Evolutionary conservation across 2,329 filamentous ascomycete genomes (phyloP), one percentile per base, ranked within the genome.

Genomic region (Stachybotrys chartarum): DNA sequence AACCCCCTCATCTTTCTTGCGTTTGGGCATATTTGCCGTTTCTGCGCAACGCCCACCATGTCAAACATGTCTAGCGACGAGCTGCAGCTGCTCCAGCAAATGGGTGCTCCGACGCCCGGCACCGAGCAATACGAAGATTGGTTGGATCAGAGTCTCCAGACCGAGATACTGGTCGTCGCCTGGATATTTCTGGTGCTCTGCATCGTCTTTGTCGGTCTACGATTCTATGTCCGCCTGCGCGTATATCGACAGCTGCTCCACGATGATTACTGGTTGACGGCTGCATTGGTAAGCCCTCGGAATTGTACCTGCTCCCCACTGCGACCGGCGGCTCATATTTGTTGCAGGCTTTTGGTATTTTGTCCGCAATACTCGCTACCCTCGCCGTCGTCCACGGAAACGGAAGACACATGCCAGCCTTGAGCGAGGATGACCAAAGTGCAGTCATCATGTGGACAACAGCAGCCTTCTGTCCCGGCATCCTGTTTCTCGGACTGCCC

Each of bases 401-500:
- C n/a, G 50, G 50, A 18, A 42, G 31, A 17, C 50, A 52, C 17
- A 52, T 52, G 50, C 14, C 50, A n/a, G 35, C 35, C 3, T 32
- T 52, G 11, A 42, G 32, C 32, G 16, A 35, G 32, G 32, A 44
- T 16, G 12, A 52, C 7, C 50, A 35, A 52, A 5, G 24, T 3
- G 50, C n/a, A 10, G 50, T 52, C 35, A 54, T 61, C n/a, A 45
- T 60, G 6, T 69, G 60, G 55, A 68, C 62, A 1, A 62, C 62
- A 47, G 57, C 61, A 3, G 64, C 59, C 30, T 68, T 66, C 55
- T 54, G 57, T 12, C 64, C 65, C 3, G 65, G 66, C 12, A 59
- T 69, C 44, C 44, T 65, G 18, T 60, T 65, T 6, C 64, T 67
- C 46, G 61, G 60, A 2, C 18, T 69, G 3, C 66, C 66, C 1